phyloP scores from a whole-genome alignment of 805 yeast genomes.

The Myxozyma melibiosi region DNA sequence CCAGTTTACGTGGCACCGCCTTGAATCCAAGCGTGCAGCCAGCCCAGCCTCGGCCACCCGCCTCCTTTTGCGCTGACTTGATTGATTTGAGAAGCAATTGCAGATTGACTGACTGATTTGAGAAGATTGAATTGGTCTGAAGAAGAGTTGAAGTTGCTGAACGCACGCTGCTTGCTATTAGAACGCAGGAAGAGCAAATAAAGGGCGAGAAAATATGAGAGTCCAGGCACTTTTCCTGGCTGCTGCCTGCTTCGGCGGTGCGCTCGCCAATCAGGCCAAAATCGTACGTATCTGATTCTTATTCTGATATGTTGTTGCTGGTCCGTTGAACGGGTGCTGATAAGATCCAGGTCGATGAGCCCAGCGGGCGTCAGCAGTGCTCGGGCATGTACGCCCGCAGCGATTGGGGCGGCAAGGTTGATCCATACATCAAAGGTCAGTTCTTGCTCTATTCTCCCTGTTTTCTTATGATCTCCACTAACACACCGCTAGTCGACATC shows the following conservation, averaged over 20 bases:
- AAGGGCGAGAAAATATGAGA: neutral
- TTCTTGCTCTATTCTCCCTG: conserved; percentile 30
- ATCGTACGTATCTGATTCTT: neutral
- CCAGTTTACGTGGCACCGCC: too few species aligned
- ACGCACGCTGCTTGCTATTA: too few species aligned
- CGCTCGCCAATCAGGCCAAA: conserved; percentile 8
- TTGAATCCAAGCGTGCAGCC: too few species aligned
- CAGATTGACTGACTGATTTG: too few species aligned
- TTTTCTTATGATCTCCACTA: neutral
- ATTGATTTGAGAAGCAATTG: too few species aligned
- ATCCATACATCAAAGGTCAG: conserved; percentile 62
- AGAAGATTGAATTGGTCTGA: too few species aligned
- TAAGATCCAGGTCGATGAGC: conserved; percentile 44
- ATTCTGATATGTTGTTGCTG: neutral
- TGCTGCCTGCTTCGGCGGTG: neutral
- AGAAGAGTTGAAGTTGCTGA: too few species aligned
- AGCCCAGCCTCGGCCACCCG: too few species aligned
- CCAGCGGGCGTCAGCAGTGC: conserved; percentile 66
- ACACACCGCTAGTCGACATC: neutral
- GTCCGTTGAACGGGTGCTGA: neutral
- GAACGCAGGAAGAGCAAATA: neutral
- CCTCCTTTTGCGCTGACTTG: too few species aligned
- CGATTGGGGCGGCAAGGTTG: conserved; percentile 82
- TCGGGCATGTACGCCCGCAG: conserved; percentile 85
- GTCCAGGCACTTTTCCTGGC: neutral